Percentiles rank a stretch among this genome's conserved stretches.
Evolutionary conservation across 495 filamentous ascomycete genomes (phyloP).

Genomic region (Xylaria grammica): DNA sequence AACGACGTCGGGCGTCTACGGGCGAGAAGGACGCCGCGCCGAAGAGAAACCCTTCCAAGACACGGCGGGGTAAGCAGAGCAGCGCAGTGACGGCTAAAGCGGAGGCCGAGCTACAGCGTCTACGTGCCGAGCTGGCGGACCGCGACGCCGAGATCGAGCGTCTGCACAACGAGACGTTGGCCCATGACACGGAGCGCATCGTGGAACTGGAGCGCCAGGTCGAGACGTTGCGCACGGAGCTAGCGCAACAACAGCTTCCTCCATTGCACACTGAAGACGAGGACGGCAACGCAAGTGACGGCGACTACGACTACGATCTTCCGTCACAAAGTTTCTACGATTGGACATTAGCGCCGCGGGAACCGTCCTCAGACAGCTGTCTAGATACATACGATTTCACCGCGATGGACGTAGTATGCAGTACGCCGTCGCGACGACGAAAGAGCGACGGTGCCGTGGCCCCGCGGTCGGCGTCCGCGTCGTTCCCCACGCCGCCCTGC

Average conservation of each 20-base stretch:
- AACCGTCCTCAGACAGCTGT: slow-evolving; percentile 49
- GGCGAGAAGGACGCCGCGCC: neutral
- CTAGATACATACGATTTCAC: slow-evolving; percentile 48
- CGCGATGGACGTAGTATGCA: slow-evolving; percentile 45
- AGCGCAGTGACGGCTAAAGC: slow-evolving; percentile 18
- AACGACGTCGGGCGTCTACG: slow-evolving; percentile 51
- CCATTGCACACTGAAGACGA: slow-evolving; percentile 16
- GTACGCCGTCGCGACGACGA: slow-evolving; percentile 45
- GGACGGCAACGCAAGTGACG: slow-evolving; percentile 25
- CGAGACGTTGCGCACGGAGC: slow-evolving; percentile 33
- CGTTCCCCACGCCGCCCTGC: slow-evolving; percentile 57
- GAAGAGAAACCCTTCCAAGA: neutral
- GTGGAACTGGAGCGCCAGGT: slow-evolving; percentile 50
- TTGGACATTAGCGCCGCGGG: slow-evolving; percentile 49
- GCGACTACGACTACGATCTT: neutral
- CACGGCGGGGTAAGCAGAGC: slow-evolving; percentile 14
- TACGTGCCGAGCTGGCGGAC: slow-evolving; percentile 58
- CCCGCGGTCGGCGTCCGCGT: slow-evolving; percentile 29
- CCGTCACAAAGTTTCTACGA: slow-evolving; percentile 33
- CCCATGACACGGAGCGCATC: slow-evolving; percentile 47
- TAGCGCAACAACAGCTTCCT: slow-evolving; percentile 36
- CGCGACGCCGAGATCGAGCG: slow-evolving; percentile 55
- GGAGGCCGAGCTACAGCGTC: slow-evolving; percentile 48
- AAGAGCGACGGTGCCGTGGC: neutral
- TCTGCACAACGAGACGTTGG: slow-evolving; percentile 56